phyloP scores from a whole-genome alignment of 2,329 filamentous ascomycete genomes.

The Sporothrix globosa region DNA sequence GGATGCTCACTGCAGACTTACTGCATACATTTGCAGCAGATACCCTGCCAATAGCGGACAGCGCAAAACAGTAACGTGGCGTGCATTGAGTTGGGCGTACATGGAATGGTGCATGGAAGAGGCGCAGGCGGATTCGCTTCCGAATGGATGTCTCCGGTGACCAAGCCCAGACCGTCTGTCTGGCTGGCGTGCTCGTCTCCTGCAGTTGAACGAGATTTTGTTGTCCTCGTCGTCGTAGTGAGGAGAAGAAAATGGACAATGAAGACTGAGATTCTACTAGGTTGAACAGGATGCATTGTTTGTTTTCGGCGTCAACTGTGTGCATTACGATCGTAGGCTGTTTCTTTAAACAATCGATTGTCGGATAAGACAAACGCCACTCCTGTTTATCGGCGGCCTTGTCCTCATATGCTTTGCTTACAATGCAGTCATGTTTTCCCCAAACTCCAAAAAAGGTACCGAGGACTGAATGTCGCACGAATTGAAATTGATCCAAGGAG shows the following conservation, averaged over 20 bases:
- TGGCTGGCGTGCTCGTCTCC: not conserved
- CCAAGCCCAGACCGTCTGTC: not conserved
- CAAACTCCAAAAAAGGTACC: not conserved
- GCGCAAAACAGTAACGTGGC: not conserved
- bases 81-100: not conserved
- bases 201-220: not conserved
- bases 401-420: not conserved
- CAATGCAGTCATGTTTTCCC: not conserved
- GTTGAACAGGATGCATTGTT: too few species aligned
- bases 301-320: not conserved
- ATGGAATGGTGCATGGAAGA: not conserved
- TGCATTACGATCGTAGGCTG: not conserved
- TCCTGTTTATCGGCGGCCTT: not conserved
- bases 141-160: slow-evolving; percentile 18
- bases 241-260: not conserved
- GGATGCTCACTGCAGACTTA: slow-evolving; percentile 11
- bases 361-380: not conserved
- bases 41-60: slow-evolving; percentile 9
- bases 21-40: not conserved
- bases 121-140: slow-evolving; percentile 6
- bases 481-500: not conserved
- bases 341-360: not conserved
- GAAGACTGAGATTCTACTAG: too few species aligned
- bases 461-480: not conserved
- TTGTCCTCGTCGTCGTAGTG: too few species aligned